Conservation (phyloP, 2,329 filamentous ascomycete genomes). For the Cladosporium austrohemisphaericum region DNA sequence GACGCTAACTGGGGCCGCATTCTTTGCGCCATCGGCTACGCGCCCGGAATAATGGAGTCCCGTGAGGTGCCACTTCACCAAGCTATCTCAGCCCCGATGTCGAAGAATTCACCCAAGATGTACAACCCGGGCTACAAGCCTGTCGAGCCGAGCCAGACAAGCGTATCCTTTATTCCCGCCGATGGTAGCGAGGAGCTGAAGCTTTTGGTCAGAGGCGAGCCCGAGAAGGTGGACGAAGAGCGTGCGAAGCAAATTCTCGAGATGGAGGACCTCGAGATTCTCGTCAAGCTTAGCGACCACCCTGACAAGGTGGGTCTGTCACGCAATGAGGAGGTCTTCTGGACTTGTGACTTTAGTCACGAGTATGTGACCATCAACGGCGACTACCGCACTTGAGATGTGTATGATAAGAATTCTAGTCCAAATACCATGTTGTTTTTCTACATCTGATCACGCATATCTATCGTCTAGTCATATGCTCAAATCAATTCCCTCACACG, state of each 20-base stretch:
- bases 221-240: conserved; percentile 71
- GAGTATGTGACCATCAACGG: conserved; percentile 73
- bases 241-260: conserved; percentile 74
- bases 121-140: conserved; percentile 32
- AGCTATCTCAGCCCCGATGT: neutral
- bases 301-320: conserved; percentile 33
- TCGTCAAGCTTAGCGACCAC: conserved; percentile 66
- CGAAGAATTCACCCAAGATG: neutral
- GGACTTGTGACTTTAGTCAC: conserved; percentile 84
- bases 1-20: conserved; percentile 99
- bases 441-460: no score
- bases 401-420: no score
- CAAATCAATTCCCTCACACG: no score
- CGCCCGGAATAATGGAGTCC: conserved; percentile 51
- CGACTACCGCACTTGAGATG: conserved; percentile 58
- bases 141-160: conserved; percentile 67
- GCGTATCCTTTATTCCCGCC: conserved; percentile 71
- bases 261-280: conserved; percentile 73
- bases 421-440: no score
- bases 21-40: conserved; percentile 87
- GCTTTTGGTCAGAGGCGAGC: conserved; percentile 74
- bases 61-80: conserved; percentile 20
- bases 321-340: conserved; percentile 61
- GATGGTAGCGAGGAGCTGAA: conserved; percentile 75
- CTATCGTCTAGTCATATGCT: no score